Conservation (phyloP, 2,329 filamentous ascomycete genomes). For the Botrytis porri region DNA sequence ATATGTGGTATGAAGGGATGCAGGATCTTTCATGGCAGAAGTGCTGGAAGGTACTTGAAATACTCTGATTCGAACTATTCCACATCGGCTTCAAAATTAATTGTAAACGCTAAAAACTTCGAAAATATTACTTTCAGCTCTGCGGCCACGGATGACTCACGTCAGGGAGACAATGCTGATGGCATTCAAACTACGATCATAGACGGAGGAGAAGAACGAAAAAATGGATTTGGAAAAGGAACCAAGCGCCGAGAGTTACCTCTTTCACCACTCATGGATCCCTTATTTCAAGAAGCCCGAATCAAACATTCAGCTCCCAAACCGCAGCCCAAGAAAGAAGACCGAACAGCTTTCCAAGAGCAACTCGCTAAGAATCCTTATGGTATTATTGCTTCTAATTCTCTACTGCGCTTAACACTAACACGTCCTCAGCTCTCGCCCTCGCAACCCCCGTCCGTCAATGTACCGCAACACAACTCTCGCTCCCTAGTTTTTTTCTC, state of each 20-base stretch:
- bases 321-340: conserved; percentile 41
- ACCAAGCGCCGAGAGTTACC: conserved; percentile 39
- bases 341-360: conserved; percentile 49
- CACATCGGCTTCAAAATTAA: not conserved
- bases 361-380: conserved; percentile 61
- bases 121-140: not conserved
- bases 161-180: not conserved
- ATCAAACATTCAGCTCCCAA: conserved; percentile 33
- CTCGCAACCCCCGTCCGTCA: conserved; percentile 58
- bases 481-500: conserved; percentile 60
- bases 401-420: not conserved
- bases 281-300: conserved; percentile 40
- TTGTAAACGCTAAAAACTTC: not conserved
- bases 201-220: not conserved
- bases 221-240: not conserved
- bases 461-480: conserved; percentile 49
- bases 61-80: not conserved
- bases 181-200: not conserved
- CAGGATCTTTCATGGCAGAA: conserved; percentile 27
- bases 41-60: conserved; percentile 18
- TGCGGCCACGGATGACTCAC: not conserved
- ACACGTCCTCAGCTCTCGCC: conserved; percentile 44
- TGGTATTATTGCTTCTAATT: conserved; percentile 34
- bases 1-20: conserved; percentile 36
- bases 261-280: conserved; percentile 48